These are phyloP conservation scores for Verbena officinalis DNA, from an alignment of 257 asterid species.

Conservation along the genomic window DNA sequence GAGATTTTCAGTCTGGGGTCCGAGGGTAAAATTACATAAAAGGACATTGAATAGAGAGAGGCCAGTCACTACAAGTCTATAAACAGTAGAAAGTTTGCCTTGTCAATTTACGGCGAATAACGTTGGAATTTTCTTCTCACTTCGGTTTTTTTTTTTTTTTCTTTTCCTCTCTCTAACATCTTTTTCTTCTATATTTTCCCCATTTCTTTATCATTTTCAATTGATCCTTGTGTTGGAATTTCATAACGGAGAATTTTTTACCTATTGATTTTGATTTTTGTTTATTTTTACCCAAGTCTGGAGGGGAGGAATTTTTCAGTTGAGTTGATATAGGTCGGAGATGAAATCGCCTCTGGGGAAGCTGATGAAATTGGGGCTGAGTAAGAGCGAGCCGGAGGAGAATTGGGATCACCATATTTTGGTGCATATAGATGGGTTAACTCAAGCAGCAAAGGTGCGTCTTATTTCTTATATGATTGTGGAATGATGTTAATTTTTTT, in stretches of 20 bases:
- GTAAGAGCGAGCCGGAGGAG: constrained; percentile 44
- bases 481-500: constrained; percentile 1
- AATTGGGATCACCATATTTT: constrained; percentile 50
- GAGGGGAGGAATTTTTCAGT: background rate
- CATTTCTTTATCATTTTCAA: background rate
- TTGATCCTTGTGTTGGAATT: too few species aligned
- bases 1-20: background rate
- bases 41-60: constrained; percentile 36
- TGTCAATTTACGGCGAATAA: constrained; percentile 50
- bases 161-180: constrained; percentile 4
- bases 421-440: constrained; percentile 43
- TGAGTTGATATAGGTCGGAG: constrained; percentile 10
- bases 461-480: constrained; percentile 20
- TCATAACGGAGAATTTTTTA: too few species aligned
- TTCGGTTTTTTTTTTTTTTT: too few species aligned
- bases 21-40: constrained; percentile 33
- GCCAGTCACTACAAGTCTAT: constrained; percentile 30
- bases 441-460: constrained; percentile 58
- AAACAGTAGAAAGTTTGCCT: constrained; percentile 33
- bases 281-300: too few species aligned
- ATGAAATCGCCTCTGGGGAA: constrained; percentile 53
- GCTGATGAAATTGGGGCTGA: constrained; percentile 45
- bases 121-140: constrained; percentile 41
- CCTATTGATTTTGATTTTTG: too few species aligned
- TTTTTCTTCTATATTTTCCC: background rate